phyloP scores from a whole-genome alignment of 2,329 filamentous ascomycete genomes.

The Colletotrichum cereale region DNA sequence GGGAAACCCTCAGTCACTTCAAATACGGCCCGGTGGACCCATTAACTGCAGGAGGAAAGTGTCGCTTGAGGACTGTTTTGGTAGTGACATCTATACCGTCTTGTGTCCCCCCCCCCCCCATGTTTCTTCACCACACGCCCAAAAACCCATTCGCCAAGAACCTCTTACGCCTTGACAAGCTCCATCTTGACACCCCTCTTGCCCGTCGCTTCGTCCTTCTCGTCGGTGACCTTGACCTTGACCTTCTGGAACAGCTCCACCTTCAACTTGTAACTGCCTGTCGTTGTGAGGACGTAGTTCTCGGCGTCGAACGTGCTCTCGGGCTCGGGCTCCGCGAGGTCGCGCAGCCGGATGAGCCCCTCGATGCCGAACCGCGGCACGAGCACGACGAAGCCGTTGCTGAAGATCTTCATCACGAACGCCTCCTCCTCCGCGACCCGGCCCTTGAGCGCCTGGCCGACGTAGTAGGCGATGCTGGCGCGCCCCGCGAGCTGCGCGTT shows the following conservation, averaged over 20 bases:
- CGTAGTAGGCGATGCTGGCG: constrained; percentile 96
- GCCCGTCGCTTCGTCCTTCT: constrained; percentile 94
- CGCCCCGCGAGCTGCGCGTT: constrained; percentile 97
- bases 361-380: constrained; percentile 97
- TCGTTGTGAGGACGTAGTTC: constrained; percentile 79
- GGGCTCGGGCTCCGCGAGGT: constrained; percentile 82
- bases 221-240: constrained; percentile 87
- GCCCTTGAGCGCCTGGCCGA: constrained; percentile 93
- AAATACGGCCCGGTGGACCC: neutral
- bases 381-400: constrained; percentile 96
- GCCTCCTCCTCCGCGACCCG: constrained; percentile 84
- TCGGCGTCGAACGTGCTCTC: constrained; percentile 88
- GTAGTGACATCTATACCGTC: neutral
- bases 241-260: constrained; percentile 95
- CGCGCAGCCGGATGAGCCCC: constrained; percentile 86
- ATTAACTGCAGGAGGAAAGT: neutral
- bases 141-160: neutral
- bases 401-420: constrained; percentile 97
- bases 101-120: neutral
- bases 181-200: constrained; percentile 91
- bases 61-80: neutral
- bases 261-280: constrained; percentile 65
- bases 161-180: constrained; percentile 59
- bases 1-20: neutral
- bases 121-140: neutral